Evolutionary conservation across 2,329 filamentous ascomycete genomes (phyloP).

Genomic region (Rhinocladiella mackenziei): DNA sequence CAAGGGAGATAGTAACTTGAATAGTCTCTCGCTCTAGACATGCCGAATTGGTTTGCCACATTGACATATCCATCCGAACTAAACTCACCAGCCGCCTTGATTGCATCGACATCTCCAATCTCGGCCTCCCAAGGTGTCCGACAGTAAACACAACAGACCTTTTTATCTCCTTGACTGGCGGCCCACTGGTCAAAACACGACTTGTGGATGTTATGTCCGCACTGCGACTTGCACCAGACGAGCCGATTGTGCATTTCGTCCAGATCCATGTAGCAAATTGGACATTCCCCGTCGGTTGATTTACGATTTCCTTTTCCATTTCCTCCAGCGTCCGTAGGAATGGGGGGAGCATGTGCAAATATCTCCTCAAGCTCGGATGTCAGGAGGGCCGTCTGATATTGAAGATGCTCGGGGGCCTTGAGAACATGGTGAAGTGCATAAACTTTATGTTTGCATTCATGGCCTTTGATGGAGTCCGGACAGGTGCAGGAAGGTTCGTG

Average conservation of each 20-base stretch:
- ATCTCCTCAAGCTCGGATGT: slow-evolving; percentile 56
- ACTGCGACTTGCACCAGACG: slow-evolving; percentile 57
- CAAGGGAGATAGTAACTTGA: slow-evolving; percentile 42
- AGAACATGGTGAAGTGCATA: slow-evolving; percentile 51
- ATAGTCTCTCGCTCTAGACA: slow-evolving; percentile 38
- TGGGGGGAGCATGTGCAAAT: slow-evolving; percentile 51
- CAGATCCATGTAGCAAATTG: slow-evolving; percentile 59
- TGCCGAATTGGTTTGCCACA: slow-evolving; percentile 41
- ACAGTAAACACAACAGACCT: slow-evolving; percentile 46
- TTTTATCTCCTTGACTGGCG: slow-evolving; percentile 32
- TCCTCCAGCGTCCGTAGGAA: slow-evolving; percentile 40
- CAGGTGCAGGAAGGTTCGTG: slow-evolving; percentile 54
- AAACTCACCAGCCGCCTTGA: slow-evolving; percentile 32
- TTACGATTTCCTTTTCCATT: slow-evolving; percentile 50
- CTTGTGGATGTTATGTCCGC: slow-evolving; percentile 61
- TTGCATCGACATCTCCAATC: slow-evolving; percentile 30
- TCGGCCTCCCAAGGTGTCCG: slow-evolving; percentile 41
- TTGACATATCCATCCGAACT: slow-evolving; percentile 45
- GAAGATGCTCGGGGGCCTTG: slow-evolving; percentile 52
- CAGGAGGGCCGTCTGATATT: slow-evolving; percentile 59
- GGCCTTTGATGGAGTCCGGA: slow-evolving; percentile 51
- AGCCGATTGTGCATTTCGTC: slow-evolving; percentile 44
- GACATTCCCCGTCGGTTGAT: slow-evolving; percentile 58
- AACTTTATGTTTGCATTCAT: slow-evolving; percentile 58
- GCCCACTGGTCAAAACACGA: slow-evolving; percentile 55